Evolutionary conservation across 2,329 filamentous ascomycete genomes (phyloP).

Genomic region (Annulohypoxylon truncatum): DNA sequence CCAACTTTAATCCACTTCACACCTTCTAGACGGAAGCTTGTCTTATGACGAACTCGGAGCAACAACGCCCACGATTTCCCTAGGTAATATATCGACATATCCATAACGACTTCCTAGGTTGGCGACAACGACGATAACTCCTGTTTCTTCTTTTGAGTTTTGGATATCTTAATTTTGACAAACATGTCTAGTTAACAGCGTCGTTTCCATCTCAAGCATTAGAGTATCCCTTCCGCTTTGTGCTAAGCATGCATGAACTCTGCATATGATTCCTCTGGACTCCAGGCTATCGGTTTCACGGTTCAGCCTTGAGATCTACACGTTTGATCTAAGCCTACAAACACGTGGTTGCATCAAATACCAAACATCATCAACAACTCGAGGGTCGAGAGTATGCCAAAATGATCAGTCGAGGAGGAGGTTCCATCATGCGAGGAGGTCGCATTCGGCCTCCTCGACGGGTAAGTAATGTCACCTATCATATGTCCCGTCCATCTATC

Average conservation of each 20-base stretch:
- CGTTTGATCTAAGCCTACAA: background rate
- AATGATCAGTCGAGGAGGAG: slow-evolving; percentile 52
- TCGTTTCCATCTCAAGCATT: background rate
- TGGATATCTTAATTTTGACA: background rate
- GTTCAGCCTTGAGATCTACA: background rate
- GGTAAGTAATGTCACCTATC: slow-evolving; percentile 41
- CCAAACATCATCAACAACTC: background rate
- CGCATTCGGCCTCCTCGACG: slow-evolving; percentile 51
- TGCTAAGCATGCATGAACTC: slow-evolving; percentile 1
- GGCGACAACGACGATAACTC: background rate
- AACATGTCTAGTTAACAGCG: background rate
- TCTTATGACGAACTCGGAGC: background rate
- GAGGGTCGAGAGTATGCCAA: slow-evolving; percentile 23
- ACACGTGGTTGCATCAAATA: background rate
- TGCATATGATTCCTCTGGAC: background rate
- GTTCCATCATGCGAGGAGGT: slow-evolving; percentile 45
- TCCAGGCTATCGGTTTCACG: background rate
- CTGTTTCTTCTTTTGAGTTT: background rate
- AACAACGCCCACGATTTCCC: background rate
- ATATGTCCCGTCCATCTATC: background rate
- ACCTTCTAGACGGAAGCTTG: background rate
- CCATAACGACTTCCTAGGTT: background rate
- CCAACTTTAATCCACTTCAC: slow-evolving; percentile 1
- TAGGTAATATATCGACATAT: background rate
- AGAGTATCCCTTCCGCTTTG: background rate